A percentile compares a stretch with the other conserved stretches of the same genome.
Evolutionary conservation across 2,329 filamentous ascomycete species (phyloP).

Genomic region (Penicillium digitatum): DNA sequence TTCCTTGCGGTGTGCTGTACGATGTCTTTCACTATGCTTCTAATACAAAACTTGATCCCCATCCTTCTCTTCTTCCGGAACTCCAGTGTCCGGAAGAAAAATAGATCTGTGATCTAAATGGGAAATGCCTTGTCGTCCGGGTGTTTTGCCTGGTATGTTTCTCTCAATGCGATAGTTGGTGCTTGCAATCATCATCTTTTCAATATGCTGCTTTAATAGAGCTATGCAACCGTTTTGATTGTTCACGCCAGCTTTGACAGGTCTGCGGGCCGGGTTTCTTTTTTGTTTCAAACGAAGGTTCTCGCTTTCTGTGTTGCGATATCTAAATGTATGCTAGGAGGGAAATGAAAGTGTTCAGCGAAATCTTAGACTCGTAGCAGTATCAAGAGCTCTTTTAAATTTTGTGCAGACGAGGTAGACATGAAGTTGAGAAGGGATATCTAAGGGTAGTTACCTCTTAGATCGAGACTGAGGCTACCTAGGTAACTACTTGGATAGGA

Average conservation of each 20-base stretch:
- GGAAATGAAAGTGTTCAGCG: background rate
- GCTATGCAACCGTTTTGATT: background rate
- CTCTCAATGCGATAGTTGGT: background rate
- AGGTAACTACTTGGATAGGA: background rate
- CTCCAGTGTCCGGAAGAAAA: constrained; percentile 7
- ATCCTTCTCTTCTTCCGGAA: constrained; percentile 8
- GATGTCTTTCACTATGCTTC: constrained; percentile 22
- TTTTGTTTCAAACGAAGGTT: background rate
- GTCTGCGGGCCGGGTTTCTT: background rate
- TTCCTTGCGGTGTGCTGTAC: constrained; percentile 19
- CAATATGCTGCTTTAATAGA: background rate
- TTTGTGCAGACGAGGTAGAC: background rate
- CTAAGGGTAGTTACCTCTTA: background rate
- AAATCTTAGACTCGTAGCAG: background rate
- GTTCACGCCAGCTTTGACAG: background rate
- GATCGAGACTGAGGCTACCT: background rate
- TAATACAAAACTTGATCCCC: constrained; percentile 19
- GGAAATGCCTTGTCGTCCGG: background rate
- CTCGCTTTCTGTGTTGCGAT: background rate
- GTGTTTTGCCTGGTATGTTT: background rate
- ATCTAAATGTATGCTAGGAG: background rate
- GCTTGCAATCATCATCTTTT: background rate
- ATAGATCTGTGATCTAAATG: constrained; percentile 1
- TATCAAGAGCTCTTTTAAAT: background rate
- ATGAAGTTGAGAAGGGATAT: background rate